Conservation (phyloP, 148 eudicot genomes). For the Spergularia bocconei region DNA sequence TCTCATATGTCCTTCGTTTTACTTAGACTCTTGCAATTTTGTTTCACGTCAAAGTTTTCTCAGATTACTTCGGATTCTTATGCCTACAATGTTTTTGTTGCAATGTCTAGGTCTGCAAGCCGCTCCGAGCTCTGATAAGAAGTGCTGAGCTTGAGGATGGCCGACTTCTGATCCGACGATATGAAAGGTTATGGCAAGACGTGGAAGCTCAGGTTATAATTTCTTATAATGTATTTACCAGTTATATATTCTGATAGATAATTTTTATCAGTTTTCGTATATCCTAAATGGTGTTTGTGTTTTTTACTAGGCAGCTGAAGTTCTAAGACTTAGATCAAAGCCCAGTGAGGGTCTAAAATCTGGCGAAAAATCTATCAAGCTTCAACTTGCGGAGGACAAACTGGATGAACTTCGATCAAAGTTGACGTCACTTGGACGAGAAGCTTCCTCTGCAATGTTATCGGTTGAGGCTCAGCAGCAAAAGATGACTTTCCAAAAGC, state of each 20-base stretch:
- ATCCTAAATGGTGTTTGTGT: slow-evolving; percentile 20
- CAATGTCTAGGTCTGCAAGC: slow-evolving; percentile 54
- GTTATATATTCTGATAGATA: too few relatives aligned
- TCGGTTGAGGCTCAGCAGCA: slow-evolving; percentile 86
- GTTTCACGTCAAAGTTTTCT: background rate
- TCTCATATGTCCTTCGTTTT: background rate
- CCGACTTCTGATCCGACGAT: slow-evolving; percentile 63
- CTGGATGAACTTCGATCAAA: slow-evolving; percentile 64
- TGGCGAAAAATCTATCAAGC: slow-evolving; percentile 48
- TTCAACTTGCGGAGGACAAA: slow-evolving; percentile 67
- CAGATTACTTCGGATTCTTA: background rate
- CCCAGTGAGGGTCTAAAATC: slow-evolving; percentile 40
- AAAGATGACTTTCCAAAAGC: slow-evolving; percentile 60
- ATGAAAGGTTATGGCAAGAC: slow-evolving; percentile 68
- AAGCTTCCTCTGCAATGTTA: slow-evolving; percentile 76
- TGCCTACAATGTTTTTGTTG: background rate
- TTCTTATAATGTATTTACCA: background rate
- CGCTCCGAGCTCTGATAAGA: slow-evolving; percentile 50
- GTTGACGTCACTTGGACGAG: slow-evolving; percentile 65
- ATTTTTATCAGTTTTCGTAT: background rate
- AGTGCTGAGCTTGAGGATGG: slow-evolving; percentile 90
- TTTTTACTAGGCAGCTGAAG: slow-evolving; percentile 64
- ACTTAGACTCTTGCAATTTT: background rate
- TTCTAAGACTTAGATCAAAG: slow-evolving; percentile 59
- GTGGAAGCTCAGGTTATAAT: slow-evolving; percentile 73